phyloP scores from a whole-genome alignment of 805 yeast genomes.

The Candida dendrica region DNA sequence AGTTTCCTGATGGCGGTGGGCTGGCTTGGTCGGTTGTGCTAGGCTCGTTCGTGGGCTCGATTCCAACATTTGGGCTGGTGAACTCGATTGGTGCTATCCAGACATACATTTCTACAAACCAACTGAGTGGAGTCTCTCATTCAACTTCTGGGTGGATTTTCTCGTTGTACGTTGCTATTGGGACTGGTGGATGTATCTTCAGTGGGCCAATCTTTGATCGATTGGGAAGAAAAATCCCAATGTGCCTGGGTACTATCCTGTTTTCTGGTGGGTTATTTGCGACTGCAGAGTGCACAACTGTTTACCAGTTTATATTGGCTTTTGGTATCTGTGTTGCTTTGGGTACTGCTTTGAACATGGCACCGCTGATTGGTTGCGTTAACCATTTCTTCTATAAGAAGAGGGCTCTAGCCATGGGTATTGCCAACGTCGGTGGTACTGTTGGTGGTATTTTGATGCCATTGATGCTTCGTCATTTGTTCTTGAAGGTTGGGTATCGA shows the following conservation, averaged over 20 bases:
- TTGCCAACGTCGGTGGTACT: slow-evolving; percentile 48
- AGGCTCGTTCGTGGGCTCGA: slow-evolving; percentile 54
- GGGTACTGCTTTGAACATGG: slow-evolving; percentile 53
- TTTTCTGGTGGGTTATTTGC: slow-evolving; percentile 49
- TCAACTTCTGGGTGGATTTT: slow-evolving; percentile 60
- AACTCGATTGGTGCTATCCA: slow-evolving; percentile 63
- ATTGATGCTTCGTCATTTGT: slow-evolving; percentile 42
- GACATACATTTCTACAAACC: slow-evolving; percentile 49
- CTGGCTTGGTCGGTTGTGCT: slow-evolving; percentile 50
- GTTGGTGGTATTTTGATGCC: slow-evolving; percentile 56
- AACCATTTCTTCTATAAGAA: slow-evolving; percentile 59
- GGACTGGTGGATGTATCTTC: slow-evolving; percentile 34
- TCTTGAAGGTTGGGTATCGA: slow-evolving; percentile 41
- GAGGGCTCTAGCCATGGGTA: slow-evolving; percentile 50
- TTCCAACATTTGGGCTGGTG: slow-evolving; percentile 51
- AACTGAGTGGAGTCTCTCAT: slow-evolving; percentile 39
- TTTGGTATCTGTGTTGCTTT: slow-evolving; percentile 51
- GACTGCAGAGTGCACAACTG: slow-evolving; percentile 42
- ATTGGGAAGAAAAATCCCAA: slow-evolving; percentile 44
- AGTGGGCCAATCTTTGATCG: slow-evolving; percentile 61
- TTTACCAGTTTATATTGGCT: slow-evolving; percentile 56
- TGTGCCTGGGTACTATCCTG: slow-evolving; percentile 37
- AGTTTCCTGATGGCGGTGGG: slow-evolving; percentile 49
- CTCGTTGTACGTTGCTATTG: slow-evolving; percentile 47
- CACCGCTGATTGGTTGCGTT: slow-evolving; percentile 54